These are phyloP conservation scores for Xylariaceae sp. DNA, from an alignment of 2,329 filamentous ascomycete species.

Conservation along the genomic window DNA sequence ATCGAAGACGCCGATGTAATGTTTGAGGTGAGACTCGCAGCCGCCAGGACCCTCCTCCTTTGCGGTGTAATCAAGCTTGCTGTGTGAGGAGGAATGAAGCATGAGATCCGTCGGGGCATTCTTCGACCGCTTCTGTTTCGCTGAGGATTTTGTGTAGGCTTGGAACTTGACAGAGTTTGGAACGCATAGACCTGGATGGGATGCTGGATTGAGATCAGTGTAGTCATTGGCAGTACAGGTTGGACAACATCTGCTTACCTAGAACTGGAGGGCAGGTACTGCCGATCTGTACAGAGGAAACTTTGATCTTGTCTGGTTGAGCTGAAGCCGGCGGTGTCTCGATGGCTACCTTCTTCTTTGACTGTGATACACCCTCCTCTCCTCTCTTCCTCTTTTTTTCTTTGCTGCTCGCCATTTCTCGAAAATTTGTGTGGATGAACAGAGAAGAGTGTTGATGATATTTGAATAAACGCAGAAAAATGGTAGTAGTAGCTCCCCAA, in stretches of 20 bases:
- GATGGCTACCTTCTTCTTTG: slow-evolving; percentile 51
- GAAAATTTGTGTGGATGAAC: neutral
- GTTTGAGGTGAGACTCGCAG: slow-evolving; percentile 47
- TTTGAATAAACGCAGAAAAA: neutral
- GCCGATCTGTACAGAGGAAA: slow-evolving; percentile 44
- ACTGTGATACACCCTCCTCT: slow-evolving; percentile 37
- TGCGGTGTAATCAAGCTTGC: slow-evolving; percentile 56
- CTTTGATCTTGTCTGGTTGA: slow-evolving; percentile 36
- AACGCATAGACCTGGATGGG: slow-evolving; percentile 38
- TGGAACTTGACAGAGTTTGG: slow-evolving; percentile 41
- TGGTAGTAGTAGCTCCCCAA: no score
- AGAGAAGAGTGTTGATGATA: neutral
- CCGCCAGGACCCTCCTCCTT: slow-evolving; percentile 46
- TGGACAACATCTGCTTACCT: slow-evolving; percentile 36
- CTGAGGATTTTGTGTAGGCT: slow-evolving; percentile 41
- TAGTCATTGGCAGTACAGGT: slow-evolving; percentile 15
- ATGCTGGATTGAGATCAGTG: slow-evolving; percentile 31
- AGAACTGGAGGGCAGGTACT: slow-evolving; percentile 50
- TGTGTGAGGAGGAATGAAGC: slow-evolving; percentile 55
- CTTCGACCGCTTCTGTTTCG: slow-evolving; percentile 36
- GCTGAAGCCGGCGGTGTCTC: slow-evolving; percentile 32
- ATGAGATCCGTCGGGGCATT: slow-evolving; percentile 47
- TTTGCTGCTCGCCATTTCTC: slow-evolving; percentile 37
- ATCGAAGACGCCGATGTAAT: slow-evolving; percentile 64
- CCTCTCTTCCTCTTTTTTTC: slow-evolving; percentile 53